Percentiles rank a stretch among this genome's conserved stretches.
Conservation (phyloP, 2,329 filamentous ascomycete genomes). For the Aspergillus sp. region DNA sequence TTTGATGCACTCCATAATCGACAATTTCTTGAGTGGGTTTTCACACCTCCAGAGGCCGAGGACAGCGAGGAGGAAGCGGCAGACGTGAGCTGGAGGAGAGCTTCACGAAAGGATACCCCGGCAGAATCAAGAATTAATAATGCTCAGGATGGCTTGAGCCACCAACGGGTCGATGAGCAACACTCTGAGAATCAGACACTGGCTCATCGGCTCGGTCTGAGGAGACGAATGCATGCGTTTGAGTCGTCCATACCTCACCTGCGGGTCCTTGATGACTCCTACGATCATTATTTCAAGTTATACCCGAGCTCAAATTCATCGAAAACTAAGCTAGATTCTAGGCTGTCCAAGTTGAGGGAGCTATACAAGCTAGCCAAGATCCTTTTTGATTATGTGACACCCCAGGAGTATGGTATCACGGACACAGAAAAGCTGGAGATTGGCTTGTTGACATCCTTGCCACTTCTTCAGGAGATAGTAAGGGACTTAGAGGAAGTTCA, state of each 20-base stretch:
- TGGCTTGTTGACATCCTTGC: slow-evolving; percentile 87
- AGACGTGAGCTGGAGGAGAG: slow-evolving; percentile 26
- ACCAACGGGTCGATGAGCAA: slow-evolving; percentile 31
- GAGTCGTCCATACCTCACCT: slow-evolving; percentile 44
- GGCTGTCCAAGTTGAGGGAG: slow-evolving; percentile 85
- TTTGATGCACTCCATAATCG: slow-evolving; percentile 97
- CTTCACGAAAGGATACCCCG: slow-evolving; percentile 19
- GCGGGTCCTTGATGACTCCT: slow-evolving; percentile 52
- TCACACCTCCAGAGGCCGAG: slow-evolving; percentile 79
- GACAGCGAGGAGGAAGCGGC: slow-evolving; percentile 64
- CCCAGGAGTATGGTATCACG: slow-evolving; percentile 96
- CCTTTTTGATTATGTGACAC: slow-evolving; percentile 96
- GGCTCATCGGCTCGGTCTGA: slow-evolving; percentile 47
- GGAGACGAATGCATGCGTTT: slow-evolving; percentile 52
- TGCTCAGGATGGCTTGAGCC: slow-evolving; percentile 17
- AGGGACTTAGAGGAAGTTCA: slow-evolving; percentile 96
- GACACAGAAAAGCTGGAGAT: slow-evolving; percentile 98
- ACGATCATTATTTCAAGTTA: slow-evolving; percentile 82
- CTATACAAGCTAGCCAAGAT: slow-evolving; percentile 93
- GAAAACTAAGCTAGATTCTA: slow-evolving; percentile 77
- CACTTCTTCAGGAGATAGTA: slow-evolving; percentile 93
- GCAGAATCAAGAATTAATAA: slow-evolving; percentile 20
- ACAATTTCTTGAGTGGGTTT: slow-evolving; percentile 95
- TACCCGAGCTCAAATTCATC: slow-evolving; percentile 74
- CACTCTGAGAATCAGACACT: slow-evolving; percentile 34